Evolutionary conservation across 2,329 filamentous ascomycete species (phyloP).

Genomic region (Fusarium solani-melongenae): DNA sequence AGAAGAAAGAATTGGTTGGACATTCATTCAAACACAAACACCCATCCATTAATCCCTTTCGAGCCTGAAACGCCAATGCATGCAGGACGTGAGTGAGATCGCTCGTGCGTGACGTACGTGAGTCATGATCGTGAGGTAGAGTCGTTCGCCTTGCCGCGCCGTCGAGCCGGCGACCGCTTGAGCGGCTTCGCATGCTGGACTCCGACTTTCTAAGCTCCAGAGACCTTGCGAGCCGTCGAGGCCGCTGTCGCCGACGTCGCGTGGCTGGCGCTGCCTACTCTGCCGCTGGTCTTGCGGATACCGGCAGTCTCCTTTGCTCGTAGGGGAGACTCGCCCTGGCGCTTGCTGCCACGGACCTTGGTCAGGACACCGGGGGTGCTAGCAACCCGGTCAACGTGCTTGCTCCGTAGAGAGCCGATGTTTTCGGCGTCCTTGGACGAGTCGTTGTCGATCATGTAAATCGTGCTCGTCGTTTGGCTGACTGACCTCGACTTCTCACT

Average conservation of each 20-base stretch:
- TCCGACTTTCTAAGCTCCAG: conserved; percentile 52
- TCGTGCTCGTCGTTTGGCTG: conserved; percentile 80
- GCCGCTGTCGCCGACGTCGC: conserved; percentile 55
- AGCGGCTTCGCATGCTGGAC: conserved; percentile 31
- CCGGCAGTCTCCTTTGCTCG: conserved; percentile 63
- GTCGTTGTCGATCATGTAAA: conserved; percentile 73
- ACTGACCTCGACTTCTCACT: conserved; percentile 75
- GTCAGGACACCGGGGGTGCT: conserved; percentile 67
- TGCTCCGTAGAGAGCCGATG: conserved; percentile 69
- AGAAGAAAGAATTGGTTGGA: conserved; percentile 35
- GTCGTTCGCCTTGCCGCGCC: conserved; percentile 35
- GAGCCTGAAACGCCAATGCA: conserved; percentile 55
- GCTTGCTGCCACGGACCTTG: conserved; percentile 73
- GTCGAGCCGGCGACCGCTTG: conserved; percentile 28
- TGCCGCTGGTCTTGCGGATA: conserved; percentile 74
- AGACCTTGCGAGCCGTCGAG: conserved; percentile 65
- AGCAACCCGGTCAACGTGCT: conserved; percentile 66
- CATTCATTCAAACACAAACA: conserved; percentile 40
- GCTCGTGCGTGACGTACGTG: conserved; percentile 50
- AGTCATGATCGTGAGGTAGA: conserved; percentile 57
- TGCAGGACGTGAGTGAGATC: conserved; percentile 56
- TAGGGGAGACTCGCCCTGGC: conserved; percentile 61
- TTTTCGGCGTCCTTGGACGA: conserved; percentile 79
- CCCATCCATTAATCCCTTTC: conserved; percentile 32
- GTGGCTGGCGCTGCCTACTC: conserved; percentile 68